Percentiles rank a stretch among this genome's conserved stretches.
Evolutionary conservation across 2,329 filamentous ascomycete genomes (phyloP).

Genomic region (Penicillium verrucosum): DNA sequence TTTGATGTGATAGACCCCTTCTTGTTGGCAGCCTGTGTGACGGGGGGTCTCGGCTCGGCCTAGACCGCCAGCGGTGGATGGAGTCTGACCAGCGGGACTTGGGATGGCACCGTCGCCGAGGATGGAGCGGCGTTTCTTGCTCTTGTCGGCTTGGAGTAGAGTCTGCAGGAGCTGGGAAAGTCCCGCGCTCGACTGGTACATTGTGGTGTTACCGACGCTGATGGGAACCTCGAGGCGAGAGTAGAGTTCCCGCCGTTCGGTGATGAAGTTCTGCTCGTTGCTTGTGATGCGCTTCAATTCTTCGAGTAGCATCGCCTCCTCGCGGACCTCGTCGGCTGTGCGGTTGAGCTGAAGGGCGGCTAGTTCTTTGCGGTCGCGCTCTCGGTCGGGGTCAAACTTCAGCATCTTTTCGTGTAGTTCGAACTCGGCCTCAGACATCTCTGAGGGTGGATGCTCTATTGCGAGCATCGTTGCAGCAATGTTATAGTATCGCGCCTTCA

Average conservation of each 20-base stretch:
- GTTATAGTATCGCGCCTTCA: constrained; percentile 88
- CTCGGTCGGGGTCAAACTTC: constrained; percentile 78
- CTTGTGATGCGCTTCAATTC: constrained; percentile 91
- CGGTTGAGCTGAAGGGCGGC: constrained; percentile 75
- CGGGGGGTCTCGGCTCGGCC: constrained; percentile 40
- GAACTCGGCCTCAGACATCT: constrained; percentile 85
- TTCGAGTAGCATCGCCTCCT: constrained; percentile 83
- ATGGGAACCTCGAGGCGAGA: constrained; percentile 78
- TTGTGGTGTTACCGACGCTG: constrained; percentile 65
- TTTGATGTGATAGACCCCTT: constrained; percentile 38
- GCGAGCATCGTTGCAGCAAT: constrained; percentile 81
- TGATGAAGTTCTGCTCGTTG: constrained; percentile 79
- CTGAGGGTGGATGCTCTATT: constrained; percentile 72
- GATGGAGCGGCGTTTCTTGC: constrained; percentile 78
- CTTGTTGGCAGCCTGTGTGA: constrained; percentile 28
- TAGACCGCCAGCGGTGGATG: constrained; percentile 35
- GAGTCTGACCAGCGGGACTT: constrained; percentile 56
- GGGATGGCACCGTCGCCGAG: constrained; percentile 56
- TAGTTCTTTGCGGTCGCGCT: constrained; percentile 78
- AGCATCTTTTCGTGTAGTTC: constrained; percentile 78
- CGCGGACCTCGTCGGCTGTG: constrained; percentile 80
- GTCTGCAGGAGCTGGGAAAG: constrained; percentile 77
- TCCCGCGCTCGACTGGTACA: constrained; percentile 78
- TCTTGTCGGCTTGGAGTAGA: constrained; percentile 77
- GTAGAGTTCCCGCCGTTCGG: constrained; percentile 84